Percentiles rank a stretch among this genome's conserved stretches.
phyloP scores from a whole-genome alignment of 1,284 basidiomycete genomes.

The Taiwanofungus camphoratus region DNA sequence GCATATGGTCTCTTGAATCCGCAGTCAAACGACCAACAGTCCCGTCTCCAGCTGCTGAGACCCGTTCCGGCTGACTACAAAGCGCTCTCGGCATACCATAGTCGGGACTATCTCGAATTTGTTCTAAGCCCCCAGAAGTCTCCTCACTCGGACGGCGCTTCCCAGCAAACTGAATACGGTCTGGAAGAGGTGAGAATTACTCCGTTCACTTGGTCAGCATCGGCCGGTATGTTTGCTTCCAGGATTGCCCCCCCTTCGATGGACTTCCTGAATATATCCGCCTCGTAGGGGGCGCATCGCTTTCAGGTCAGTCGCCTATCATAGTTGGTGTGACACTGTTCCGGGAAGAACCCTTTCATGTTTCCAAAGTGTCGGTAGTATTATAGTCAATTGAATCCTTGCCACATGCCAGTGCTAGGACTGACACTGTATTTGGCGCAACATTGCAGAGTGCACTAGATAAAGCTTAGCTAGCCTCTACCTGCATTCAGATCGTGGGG shows the following conservation, averaged over 20 bases:
- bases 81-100: conserved; percentile 54
- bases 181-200: conserved; percentile 53
- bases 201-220: neutral
- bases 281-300: conserved; percentile 70
- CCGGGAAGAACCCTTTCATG: neutral
- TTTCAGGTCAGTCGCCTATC: conserved; percentile 17
- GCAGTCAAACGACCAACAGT: conserved; percentile 21
- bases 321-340: neutral
- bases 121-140: conserved; percentile 35
- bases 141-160: conserved; percentile 7
- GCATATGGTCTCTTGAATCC: conserved; percentile 50
- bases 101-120: conserved; percentile 50
- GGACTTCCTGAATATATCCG: conserved; percentile 66
- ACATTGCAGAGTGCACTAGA: too few relatives aligned
- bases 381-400: too few relatives aligned
- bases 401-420: too few relatives aligned
- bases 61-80: conserved; percentile 46
- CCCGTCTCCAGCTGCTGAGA: conserved; percentile 38
- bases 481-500: too few relatives aligned
- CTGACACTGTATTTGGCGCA: too few relatives aligned
- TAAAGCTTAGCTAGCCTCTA: too few relatives aligned
- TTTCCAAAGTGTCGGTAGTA: too few relatives aligned
- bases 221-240: conserved; percentile 1
- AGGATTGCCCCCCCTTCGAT: conserved; percentile 82
- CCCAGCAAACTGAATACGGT: conserved; percentile 43